phyloP scores from a whole-genome alignment of 2,329 filamentous ascomycete genomes.

The Colletotrichum somersetense region DNA sequence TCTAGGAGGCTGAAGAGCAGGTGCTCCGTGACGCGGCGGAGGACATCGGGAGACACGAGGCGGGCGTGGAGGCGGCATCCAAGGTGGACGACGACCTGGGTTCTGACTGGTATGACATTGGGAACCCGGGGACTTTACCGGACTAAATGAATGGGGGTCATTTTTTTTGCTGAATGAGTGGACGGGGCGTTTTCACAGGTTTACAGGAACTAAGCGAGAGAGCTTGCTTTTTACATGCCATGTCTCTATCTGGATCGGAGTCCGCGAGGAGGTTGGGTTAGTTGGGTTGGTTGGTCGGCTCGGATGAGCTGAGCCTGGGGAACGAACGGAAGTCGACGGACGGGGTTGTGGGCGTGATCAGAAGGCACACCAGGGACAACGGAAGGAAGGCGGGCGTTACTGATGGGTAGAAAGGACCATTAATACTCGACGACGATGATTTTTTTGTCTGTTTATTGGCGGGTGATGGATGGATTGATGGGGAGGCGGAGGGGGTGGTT shows the following conservation, averaged over 20 bases:
- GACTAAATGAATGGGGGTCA: neutral
- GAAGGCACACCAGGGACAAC: slow-evolving; percentile 4
- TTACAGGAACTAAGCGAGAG: slow-evolving; percentile 14
- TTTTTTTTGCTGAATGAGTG: neutral
- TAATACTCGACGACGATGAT: slow-evolving; percentile 34
- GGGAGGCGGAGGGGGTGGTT: too few species aligned
- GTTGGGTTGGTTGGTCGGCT: neutral
- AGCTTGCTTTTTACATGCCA: neutral
- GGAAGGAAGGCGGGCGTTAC: neutral
- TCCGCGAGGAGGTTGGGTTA: neutral
- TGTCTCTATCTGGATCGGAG: slow-evolving; percentile 16
- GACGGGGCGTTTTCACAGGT: slow-evolving; percentile 27
- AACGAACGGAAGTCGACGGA: neutral
- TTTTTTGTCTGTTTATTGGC: neutral
- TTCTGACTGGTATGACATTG: slow-evolving; percentile 22
- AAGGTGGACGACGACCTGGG: neutral
- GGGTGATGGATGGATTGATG: too few species aligned
- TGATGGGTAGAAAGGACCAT: slow-evolving; percentile 34
- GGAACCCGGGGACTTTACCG: neutral
- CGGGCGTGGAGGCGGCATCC: neutral
- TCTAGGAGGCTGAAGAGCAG: slow-evolving; percentile 11
- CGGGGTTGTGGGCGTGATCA: slow-evolving; percentile 20
- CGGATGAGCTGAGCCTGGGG: slow-evolving; percentile 1
- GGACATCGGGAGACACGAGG: neutral
- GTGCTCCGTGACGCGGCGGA: neutral